phyloP scores from a whole-genome alignment of 169 alveolate species.

The Cyclospora cayetanensis region DNA sequence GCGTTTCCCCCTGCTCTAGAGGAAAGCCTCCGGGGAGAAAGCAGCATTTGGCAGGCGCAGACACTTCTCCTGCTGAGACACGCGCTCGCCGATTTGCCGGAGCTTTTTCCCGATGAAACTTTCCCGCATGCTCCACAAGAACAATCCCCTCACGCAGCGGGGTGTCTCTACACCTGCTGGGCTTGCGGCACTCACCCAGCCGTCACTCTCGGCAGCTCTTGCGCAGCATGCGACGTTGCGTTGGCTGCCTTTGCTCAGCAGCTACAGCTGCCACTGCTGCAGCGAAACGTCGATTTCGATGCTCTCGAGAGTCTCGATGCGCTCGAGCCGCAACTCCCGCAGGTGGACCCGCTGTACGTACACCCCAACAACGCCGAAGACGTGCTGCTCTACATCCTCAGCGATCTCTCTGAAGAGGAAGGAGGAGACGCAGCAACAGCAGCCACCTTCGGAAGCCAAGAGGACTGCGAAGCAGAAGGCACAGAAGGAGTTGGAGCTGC shows the following conservation, averaged over 20 bases:
- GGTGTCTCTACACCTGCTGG: not conserved
- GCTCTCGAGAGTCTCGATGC: too few relatives aligned
- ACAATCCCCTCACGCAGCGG: not conserved
- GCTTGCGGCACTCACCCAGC: not conserved
- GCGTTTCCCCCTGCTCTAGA: too few relatives aligned
- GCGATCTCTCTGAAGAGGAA: not conserved
- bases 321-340: too few relatives aligned
- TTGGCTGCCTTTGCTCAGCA: not conserved
- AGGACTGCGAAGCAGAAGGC: not conserved
- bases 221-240: not conserved
- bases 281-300: too few relatives aligned
- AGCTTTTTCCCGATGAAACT: too few relatives aligned
- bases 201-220: not conserved
- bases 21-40: too few relatives aligned
- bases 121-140: too few relatives aligned
- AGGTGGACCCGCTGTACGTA: not conserved
- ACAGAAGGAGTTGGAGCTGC: not conserved
- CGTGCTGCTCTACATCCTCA: not conserved
- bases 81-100: too few relatives aligned
- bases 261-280: too few relatives aligned
- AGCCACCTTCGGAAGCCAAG: not conserved
- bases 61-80: too few relatives aligned
- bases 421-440: constrained; percentile 10
- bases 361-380: not conserved
- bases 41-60: too few relatives aligned